Base-by-base conservation (phyloP, 2,329 filamentous ascomycete genomes). In the Aureobasidium sp. region DNA sequence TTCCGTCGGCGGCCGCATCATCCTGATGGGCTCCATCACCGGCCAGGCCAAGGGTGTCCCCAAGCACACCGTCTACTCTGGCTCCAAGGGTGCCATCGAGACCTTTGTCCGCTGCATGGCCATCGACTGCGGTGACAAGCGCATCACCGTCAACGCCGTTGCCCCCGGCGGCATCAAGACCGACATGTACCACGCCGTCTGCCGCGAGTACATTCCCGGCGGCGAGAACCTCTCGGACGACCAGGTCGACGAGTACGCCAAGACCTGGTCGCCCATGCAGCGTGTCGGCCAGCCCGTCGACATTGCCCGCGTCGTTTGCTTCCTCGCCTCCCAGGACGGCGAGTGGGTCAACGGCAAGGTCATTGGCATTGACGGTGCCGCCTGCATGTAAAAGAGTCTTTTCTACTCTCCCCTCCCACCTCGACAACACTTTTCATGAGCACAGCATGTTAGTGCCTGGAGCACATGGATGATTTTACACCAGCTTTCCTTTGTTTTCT, bases 281-380 rank as follows among this genome's bases (percentile, higher is more conserved):
- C 83, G 85, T 70, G 85, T 87, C 63, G 85, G 85, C 67, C 83
- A 87, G 66, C 85, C 85, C 62, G 82, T 86, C 70, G 86, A 88
- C 71, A 84, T 88, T 71, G 86, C 85, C 65, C 82, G 84, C 64
- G 84, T 86, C 20, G 84, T 86, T 62, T 84, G 81, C 76, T 77
- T 83, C 79, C 68, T 86, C 73, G 71, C 84, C 68, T 73, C 82
- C 72, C 75, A 86, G 77, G 74, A 85, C 73, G 72, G 83, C 72
- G 77, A 87, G 70, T 81, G 71, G 80, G 75, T 81, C 64, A 81
- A 81, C 70, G 79, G 79, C 70, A 81, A 81, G 75, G 77, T 81
- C 70, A 78, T 81, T 66, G 79, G 78, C 65, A 78, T 79, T 62
- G 73, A 75, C 63, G 73, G 73, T 61, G 73, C 72, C 59, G 73